Conservation (phyloP, 2,329 filamentous ascomycete genomes). For the Aspergillus costaricaensis region DNA sequence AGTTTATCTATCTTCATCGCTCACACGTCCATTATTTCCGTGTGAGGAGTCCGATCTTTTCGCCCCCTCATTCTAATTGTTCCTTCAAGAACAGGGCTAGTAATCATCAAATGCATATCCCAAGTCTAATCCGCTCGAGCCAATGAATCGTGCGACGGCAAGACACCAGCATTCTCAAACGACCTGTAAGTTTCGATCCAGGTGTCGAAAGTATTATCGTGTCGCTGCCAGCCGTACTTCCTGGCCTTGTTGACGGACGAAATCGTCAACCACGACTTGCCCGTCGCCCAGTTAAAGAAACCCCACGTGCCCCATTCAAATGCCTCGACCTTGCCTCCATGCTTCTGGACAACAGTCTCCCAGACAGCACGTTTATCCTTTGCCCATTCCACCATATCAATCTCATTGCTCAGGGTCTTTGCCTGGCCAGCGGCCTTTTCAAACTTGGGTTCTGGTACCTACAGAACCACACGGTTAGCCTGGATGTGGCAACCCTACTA, state of each 20-base stretch:
- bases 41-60: too few species aligned
- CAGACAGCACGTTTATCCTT: conserved; percentile 25
- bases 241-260: conserved; percentile 27
- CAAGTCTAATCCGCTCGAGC: background rate
- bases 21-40: background rate
- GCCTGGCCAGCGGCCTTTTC: conserved; percentile 18
- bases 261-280: conserved; percentile 26
- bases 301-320: conserved; percentile 32
- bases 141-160: conserved; percentile 15
- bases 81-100: too few species aligned
- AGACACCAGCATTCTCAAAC: conserved; percentile 26
- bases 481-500: too few species aligned
- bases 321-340: conserved; percentile 23
- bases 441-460: conserved; percentile 19
- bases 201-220: conserved; percentile 23
- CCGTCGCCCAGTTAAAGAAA: conserved; percentile 27
- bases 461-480: background rate
- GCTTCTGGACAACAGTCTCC: conserved; percentile 23
- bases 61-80: too few species aligned
- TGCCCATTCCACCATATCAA: conserved; percentile 28
- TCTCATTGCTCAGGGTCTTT: conserved; percentile 16
- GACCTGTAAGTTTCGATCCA: conserved; percentile 28
- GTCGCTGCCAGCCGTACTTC: conserved; percentile 24
- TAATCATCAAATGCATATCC: too few species aligned
- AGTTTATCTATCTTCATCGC: background rate